phyloP scores from a whole-genome alignment of 1,139 yeast genomes.

The Debaryomyces singareniensis region DNA sequence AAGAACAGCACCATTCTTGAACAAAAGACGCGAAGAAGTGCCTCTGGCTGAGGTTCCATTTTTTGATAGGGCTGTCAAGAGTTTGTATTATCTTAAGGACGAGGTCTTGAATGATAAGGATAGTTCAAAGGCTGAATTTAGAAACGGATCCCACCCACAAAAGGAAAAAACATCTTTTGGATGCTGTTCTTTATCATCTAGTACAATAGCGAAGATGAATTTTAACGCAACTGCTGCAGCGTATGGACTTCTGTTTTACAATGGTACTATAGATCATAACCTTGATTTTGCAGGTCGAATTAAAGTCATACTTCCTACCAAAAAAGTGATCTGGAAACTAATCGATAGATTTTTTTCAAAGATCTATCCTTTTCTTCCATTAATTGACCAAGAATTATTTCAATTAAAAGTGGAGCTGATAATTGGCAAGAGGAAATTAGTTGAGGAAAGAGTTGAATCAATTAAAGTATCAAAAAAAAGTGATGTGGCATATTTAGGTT shows the following conservation, averaged over 20 bases:
- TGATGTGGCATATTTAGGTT: conserved; percentile 29
- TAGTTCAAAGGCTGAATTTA: not conserved
- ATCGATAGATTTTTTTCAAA: conserved; percentile 38
- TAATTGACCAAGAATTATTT: conserved; percentile 35
- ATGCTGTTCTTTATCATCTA: too few species aligned
- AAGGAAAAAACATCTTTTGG: not conserved
- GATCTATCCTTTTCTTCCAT: conserved; percentile 42
- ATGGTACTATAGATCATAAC: conserved; percentile 18
- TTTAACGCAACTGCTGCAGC: conserved; percentile 18
- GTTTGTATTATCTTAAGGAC: not conserved
- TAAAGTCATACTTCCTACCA: conserved; percentile 35
- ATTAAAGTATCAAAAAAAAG: conserved; percentile 20
- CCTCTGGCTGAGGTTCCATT: not conserved
- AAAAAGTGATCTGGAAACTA: conserved; percentile 38
- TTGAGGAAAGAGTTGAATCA: conserved; percentile 11
- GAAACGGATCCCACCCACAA: not conserved
- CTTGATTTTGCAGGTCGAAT: conserved; percentile 25
- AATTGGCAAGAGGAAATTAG: conserved; percentile 17
- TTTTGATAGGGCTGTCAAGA: too few species aligned
- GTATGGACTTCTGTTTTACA: conserved; percentile 22
- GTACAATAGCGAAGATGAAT: not conserved
- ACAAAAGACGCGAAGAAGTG: not conserved
- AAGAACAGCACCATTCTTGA: too few species aligned
- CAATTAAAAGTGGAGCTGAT: conserved; percentile 13
- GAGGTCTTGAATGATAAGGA: not conserved